Conservation (phyloP, 2,329 filamentous ascomycete species). For the Plectosphaerella plurivora region DNA sequence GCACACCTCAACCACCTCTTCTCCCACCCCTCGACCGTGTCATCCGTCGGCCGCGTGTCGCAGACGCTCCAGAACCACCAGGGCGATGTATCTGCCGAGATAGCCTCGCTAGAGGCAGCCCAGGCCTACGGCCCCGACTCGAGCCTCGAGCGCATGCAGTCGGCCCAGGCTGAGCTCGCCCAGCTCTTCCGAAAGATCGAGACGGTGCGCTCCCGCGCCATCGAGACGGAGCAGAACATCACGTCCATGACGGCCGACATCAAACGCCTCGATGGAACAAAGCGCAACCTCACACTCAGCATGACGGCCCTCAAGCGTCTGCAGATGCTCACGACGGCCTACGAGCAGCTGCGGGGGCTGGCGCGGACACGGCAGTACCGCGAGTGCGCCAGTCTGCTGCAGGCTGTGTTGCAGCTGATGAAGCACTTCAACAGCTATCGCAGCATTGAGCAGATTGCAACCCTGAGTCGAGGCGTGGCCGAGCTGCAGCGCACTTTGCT, state of each 20-base stretch:
- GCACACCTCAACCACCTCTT: slow-evolving; percentile 92
- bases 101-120: slow-evolving; percentile 66
- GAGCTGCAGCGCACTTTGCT: slow-evolving; percentile 89
- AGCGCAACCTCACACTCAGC: slow-evolving; percentile 90
- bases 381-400: slow-evolving; percentile 88
- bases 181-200: slow-evolving; percentile 94
- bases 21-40: slow-evolving; percentile 79
- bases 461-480: slow-evolving; percentile 84
- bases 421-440: slow-evolving; percentile 96
- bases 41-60: slow-evolving; percentile 72
- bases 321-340: slow-evolving; percentile 99
- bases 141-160: slow-evolving; percentile 86
- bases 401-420: slow-evolving; percentile 96
- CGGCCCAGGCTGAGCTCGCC: slow-evolving; percentile 83
- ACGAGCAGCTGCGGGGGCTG: slow-evolving; percentile 84
- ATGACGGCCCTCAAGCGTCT: slow-evolving; percentile 97
- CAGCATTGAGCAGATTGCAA: slow-evolving; percentile 96
- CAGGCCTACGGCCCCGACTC: slow-evolving; percentile 84
- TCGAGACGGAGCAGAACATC: slow-evolving; percentile 91
- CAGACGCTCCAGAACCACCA: slow-evolving; percentile 69
- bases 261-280: slow-evolving; percentile 93
- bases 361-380: slow-evolving; percentile 85
- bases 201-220: slow-evolving; percentile 79
- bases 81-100: slow-evolving; percentile 76
- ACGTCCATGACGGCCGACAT: slow-evolving; percentile 99